Conservation (phyloP, 2,329 filamentous ascomycete species). For the Talaromyces islandicus region DNA sequence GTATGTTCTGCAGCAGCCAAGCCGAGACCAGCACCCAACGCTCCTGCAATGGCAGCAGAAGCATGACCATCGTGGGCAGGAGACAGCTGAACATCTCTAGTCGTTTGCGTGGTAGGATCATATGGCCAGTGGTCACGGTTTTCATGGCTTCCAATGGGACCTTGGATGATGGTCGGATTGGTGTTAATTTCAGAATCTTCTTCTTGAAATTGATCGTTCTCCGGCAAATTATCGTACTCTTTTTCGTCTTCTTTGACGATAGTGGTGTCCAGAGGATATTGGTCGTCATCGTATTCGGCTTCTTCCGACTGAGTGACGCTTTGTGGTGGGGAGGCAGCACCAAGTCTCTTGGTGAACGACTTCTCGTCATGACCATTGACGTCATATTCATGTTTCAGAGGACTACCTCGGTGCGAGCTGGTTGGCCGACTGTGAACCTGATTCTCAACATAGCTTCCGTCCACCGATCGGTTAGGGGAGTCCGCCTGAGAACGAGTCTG, state of each 20-base stretch:
- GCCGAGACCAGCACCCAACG: constrained; percentile 33
- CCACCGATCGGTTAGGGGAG: constrained; percentile 32
- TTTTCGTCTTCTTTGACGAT: constrained; percentile 59
- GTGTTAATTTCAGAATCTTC: constrained; percentile 62
- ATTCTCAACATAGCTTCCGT: constrained; percentile 22
- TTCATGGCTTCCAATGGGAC: constrained; percentile 57
- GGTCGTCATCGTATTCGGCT: constrained; percentile 33
- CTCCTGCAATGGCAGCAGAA: constrained; percentile 28
- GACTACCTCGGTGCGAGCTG: constrained; percentile 34
- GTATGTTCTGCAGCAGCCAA: constrained; percentile 48
- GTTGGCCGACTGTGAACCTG: constrained; percentile 16
- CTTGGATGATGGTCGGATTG: constrained; percentile 78
- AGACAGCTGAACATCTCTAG: constrained; percentile 35
- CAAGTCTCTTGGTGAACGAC: constrained; percentile 34
- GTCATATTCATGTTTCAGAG: constrained; percentile 39
- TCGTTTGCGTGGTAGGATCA: constrained; percentile 48
- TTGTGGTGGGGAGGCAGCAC: constrained; percentile 48
- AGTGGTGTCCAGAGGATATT: constrained; percentile 59
- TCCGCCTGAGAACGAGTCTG: constrained; percentile 42
- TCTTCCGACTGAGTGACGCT: constrained; percentile 45
- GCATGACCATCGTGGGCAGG: constrained; percentile 14
- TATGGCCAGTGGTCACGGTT: constrained; percentile 51
- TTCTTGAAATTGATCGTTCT: constrained; percentile 56
- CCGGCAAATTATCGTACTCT: constrained; percentile 59
- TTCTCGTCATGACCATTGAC: constrained; percentile 30